Conservation (phyloP, 208 protist species). For the Trypanosoma cruzi region DNA sequence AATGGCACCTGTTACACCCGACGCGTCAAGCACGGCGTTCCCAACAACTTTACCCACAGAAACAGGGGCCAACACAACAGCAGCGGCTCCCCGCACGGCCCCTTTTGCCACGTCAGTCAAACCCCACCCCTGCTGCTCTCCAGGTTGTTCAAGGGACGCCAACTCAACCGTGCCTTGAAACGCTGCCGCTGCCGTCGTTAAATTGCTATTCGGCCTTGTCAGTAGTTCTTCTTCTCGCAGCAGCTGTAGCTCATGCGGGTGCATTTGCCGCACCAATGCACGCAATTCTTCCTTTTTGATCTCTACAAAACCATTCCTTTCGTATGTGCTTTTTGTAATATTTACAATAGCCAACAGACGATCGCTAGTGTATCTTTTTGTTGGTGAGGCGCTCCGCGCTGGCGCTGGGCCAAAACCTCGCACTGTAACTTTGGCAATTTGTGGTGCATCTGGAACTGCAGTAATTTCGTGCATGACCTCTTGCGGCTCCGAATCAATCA, state of each 20-base stretch:
- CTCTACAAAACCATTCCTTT: conserved; percentile 46
- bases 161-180: conserved; percentile 79
- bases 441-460: conserved; percentile 35
- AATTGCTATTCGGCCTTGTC: conserved; percentile 16
- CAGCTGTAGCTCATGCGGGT: background rate
- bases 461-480: conserved; percentile 74
- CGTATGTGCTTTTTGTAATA: conserved; percentile 55
- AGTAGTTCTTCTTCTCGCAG: conserved; percentile 5
- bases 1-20: conserved; percentile 64
- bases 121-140: conserved; percentile 17
- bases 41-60: conserved; percentile 59
- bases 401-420: conserved; percentile 28
- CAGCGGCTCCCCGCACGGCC: conserved; percentile 64
- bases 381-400: conserved; percentile 1
- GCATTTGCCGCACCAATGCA: conserved; percentile 6
- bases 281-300: conserved; percentile 50
- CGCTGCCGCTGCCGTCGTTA: conserved; percentile 4
- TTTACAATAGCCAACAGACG: conserved; percentile 49
- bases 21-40: conserved; percentile 67
- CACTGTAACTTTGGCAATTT: conserved; percentile 60
- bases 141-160: conserved; percentile 58
- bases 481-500: conserved; percentile 39
- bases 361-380: conserved; percentile 21
- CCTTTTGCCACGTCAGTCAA: conserved; percentile 59
- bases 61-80: conserved; percentile 73